phyloP scores from a whole-genome alignment of 805 yeast genomes.

The Tetrapisispora iriomotensis region DNA sequence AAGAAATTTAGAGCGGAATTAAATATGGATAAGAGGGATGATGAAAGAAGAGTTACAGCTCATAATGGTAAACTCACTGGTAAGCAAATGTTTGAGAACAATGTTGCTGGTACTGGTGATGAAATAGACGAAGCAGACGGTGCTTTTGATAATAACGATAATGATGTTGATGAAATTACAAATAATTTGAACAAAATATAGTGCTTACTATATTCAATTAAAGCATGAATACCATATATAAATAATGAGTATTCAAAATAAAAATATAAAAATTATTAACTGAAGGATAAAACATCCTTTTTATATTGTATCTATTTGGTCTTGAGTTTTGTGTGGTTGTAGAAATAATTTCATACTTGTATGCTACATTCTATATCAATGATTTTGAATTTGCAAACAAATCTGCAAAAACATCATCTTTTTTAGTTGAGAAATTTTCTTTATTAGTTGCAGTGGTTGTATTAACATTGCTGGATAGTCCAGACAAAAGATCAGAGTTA shows the following conservation, averaged over 20 bases:
- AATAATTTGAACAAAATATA: conserved; percentile 1
- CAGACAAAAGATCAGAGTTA: conserved; percentile 6
- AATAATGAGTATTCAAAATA: too few species aligned
- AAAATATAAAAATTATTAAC: conserved; percentile 2
- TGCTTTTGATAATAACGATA: conserved; percentile 4
- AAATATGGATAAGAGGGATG: conserved; percentile 53
- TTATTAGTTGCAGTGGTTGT: conserved; percentile 10
- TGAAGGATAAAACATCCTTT: too few species aligned
- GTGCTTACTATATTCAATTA: not conserved
- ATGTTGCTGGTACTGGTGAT: conserved; percentile 66
- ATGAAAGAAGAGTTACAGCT: conserved; percentile 41
- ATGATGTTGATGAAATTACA: conserved; percentile 8
- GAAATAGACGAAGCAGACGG: conserved; percentile 33
- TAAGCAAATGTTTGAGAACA: conserved; percentile 79
- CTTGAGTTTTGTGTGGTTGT: not conserved
- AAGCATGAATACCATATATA: conserved; percentile 1
- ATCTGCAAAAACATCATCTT: conserved; percentile 24
- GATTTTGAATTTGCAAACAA: conserved; percentile 26
- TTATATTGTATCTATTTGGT: too few species aligned
- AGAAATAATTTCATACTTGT: too few species aligned
- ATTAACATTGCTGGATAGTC: not conserved
- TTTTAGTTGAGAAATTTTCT: conserved; percentile 7
- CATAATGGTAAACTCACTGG: conserved; percentile 80
- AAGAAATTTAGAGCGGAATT: conserved; percentile 56
- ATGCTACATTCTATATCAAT: conserved; percentile 20